These are phyloP conservation scores for Falciphora oryzae DNA, from an alignment of 2,329 filamentous ascomycete species.

Conservation along the genomic window DNA sequence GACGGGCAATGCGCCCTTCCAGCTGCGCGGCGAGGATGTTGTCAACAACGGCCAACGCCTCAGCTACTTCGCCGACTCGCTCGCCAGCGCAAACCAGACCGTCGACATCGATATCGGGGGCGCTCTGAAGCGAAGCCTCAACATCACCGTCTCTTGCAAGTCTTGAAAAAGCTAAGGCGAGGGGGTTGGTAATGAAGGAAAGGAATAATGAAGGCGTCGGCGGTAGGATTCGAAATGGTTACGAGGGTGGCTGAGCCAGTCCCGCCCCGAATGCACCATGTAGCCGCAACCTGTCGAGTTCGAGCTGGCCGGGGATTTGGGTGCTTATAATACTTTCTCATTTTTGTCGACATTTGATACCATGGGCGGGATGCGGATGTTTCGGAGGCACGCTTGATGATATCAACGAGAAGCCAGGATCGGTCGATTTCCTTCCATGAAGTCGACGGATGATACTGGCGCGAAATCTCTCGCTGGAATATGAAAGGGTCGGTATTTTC, in stretches of 20 bases:
- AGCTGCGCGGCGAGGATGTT: slow-evolving; percentile 47
- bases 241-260: background rate
- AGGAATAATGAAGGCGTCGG: background rate
- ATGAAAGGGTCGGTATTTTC: background rate
- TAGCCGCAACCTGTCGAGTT: background rate
- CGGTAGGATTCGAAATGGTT: background rate
- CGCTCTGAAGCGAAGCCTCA: slow-evolving; percentile 29
- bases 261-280: too few species aligned
- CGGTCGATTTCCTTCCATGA: too few species aligned
- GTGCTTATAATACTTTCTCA: background rate
- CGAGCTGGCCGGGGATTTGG: background rate
- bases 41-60: slow-evolving; percentile 45
- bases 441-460: too few species aligned
- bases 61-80: slow-evolving; percentile 50
- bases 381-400: background rate
- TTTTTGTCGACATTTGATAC: background rate
- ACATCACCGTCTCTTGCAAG: background rate
- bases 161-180: background rate
- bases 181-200: background rate
- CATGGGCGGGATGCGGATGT: background rate
- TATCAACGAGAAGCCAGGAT: too few species aligned
- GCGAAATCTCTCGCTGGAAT: background rate
- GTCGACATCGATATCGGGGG: slow-evolving; percentile 45
- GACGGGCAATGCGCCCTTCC: slow-evolving; percentile 47
- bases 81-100: slow-evolving; percentile 44